Conservation (phyloP, 352 stramenopile species). For the Globisporangium solare region DNA sequence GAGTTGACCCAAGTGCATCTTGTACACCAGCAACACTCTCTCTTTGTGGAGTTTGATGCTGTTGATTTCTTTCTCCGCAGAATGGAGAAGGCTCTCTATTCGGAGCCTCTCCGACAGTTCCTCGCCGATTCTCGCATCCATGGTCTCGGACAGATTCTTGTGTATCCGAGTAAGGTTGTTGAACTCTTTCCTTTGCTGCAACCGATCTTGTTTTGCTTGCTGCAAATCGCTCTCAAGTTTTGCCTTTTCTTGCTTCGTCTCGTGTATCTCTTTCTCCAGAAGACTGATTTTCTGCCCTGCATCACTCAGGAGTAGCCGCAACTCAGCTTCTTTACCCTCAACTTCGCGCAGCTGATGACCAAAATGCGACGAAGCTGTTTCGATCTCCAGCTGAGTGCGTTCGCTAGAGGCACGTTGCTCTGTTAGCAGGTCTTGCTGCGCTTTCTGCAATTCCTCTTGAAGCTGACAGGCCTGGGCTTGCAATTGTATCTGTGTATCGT, state of each 20-base stretch:
- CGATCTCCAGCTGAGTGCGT: slow-evolving; percentile 17
- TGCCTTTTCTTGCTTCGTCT: slow-evolving; percentile 15
- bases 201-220: slow-evolving; percentile 26
- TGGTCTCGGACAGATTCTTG: slow-evolving; percentile 53
- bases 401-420: slow-evolving; percentile 22
- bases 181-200: slow-evolving; percentile 55
- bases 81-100: slow-evolving; percentile 12
- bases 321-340: slow-evolving; percentile 17
- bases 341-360: slow-evolving; percentile 25
- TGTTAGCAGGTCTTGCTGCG: slow-evolving; percentile 18
- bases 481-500: slow-evolving; percentile 25
- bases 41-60: slow-evolving; percentile 21
- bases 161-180: slow-evolving; percentile 60
- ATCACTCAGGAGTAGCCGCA: slow-evolving; percentile 7
- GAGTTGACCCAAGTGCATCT: slow-evolving; percentile 25
- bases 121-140: slow-evolving; percentile 32
- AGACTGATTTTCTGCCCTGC: slow-evolving; percentile 8
- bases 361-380: slow-evolving; percentile 23
- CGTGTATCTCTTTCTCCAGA: slow-evolving; percentile 22
- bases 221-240: slow-evolving; percentile 3
- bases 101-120: slow-evolving; percentile 27
- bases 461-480: slow-evolving; percentile 23
- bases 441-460: slow-evolving; percentile 24
- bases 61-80: slow-evolving; percentile 23
- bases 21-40: slow-evolving; percentile 23